phyloP scores from a whole-genome alignment of 495 filamentous ascomycete species.

The Viridothelium virens region DNA sequence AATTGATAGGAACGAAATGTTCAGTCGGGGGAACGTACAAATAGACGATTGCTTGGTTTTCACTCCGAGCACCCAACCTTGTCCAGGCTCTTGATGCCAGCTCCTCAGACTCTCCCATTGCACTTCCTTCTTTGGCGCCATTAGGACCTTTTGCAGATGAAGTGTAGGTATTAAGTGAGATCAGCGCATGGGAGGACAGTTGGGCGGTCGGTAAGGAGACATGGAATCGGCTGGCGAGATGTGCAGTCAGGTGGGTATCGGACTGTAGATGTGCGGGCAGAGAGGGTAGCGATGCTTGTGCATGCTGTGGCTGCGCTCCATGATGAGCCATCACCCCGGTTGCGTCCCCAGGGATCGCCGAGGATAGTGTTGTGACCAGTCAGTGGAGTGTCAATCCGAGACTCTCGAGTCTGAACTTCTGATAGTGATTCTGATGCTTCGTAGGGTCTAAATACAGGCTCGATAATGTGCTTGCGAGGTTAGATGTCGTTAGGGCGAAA shows the following conservation, averaged over 20 bases:
- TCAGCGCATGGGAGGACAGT: slow-evolving; percentile 82
- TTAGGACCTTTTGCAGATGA: slow-evolving; percentile 79
- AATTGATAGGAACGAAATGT: background rate
- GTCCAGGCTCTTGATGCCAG: slow-evolving; percentile 76
- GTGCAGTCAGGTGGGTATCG: slow-evolving; percentile 90
- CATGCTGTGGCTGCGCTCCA: slow-evolving; percentile 47
- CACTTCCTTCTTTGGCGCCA: slow-evolving; percentile 78
- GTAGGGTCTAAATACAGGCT: background rate
- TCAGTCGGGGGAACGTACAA: slow-evolving; percentile 52
- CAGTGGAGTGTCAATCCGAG: background rate
- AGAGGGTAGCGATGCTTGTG: slow-evolving; percentile 81
- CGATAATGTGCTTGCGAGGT: background rate
- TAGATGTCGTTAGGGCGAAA: background rate
- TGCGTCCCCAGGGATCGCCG: slow-evolving; percentile 31
- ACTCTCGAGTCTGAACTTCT: background rate
- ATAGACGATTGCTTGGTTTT: slow-evolving; percentile 89
- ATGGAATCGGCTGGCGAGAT: slow-evolving; percentile 94
- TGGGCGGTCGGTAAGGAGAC: slow-evolving; percentile 75
- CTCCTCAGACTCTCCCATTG: slow-evolving; percentile 80
- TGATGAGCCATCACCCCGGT: slow-evolving; percentile 27
- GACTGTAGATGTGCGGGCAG: slow-evolving; percentile 89
- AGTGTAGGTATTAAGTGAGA: slow-evolving; percentile 88
- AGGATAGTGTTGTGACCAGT: slow-evolving; percentile 22
- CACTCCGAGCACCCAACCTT: slow-evolving; percentile 76
- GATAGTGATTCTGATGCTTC: background rate